Percentiles rank a stretch among this genome's conserved stretches.
phyloP scores from a whole-genome alignment of 768 basidiomycete species.

The Pleurotus cornucopiae region DNA sequence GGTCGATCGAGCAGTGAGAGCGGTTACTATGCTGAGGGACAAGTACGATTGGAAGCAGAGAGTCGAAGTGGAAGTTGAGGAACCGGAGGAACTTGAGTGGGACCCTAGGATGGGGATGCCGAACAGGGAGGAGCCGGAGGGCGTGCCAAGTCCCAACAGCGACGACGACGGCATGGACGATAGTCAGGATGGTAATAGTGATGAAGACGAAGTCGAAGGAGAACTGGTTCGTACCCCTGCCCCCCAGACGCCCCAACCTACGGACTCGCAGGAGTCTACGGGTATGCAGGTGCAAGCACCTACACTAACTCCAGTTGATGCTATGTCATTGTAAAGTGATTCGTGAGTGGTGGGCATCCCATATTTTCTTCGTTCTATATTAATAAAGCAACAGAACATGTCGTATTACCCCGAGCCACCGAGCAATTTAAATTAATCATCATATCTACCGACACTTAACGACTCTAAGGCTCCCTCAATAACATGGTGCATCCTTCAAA shows the following conservation, averaged over 20 bases:
- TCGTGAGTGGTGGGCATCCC: too few species aligned
- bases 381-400: too few species aligned
- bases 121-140: constrained; percentile 16
- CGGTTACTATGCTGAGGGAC: constrained; percentile 73
- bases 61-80: constrained; percentile 75
- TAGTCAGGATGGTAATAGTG: constrained; percentile 15
- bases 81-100: constrained; percentile 76
- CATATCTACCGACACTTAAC: too few species aligned
- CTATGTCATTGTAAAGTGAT: too few species aligned
- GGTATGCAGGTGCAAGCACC: constrained; percentile 1
- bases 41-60: constrained; percentile 81
- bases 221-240: constrained; percentile 8
- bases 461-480: constrained; percentile 19
- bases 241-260: neutral
- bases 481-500: constrained; percentile 49
- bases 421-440: too few species aligned
- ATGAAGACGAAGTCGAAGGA: constrained; percentile 16
- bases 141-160: neutral
- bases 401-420: too few species aligned
- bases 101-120: constrained; percentile 46
- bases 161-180: constrained; percentile 16
- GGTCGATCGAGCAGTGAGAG: constrained; percentile 74
- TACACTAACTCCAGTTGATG: neutral
- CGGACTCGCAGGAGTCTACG: constrained; percentile 8
- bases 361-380: too few species aligned